Evolutionary conservation across 2,329 filamentous ascomycete species (phyloP).

Genomic region (Aureobasidium zeae): DNA sequence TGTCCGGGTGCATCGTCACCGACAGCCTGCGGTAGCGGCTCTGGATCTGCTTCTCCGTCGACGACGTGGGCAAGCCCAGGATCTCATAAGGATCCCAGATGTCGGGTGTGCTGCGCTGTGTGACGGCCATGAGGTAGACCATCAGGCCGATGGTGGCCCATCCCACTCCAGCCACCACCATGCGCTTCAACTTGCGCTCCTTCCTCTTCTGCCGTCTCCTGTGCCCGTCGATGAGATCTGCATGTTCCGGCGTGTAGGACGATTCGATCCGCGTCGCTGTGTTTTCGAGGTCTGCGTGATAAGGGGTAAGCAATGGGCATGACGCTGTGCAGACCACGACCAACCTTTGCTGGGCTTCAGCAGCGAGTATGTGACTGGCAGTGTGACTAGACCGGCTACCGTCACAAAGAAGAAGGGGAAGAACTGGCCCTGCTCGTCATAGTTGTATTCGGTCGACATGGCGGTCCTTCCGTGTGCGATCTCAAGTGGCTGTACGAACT

Average conservation of each 20-base stretch:
- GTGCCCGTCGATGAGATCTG: conserved; percentile 70
- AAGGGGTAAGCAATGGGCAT: neutral
- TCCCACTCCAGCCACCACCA: conserved; percentile 63
- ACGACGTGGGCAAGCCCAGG: conserved; percentile 73
- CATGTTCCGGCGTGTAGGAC: conserved; percentile 72
- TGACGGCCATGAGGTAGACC: conserved; percentile 80
- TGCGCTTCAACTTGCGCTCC: conserved; percentile 80
- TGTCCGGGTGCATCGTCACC: conserved; percentile 84
- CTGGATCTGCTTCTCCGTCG: conserved; percentile 85
- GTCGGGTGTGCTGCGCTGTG: conserved; percentile 60
- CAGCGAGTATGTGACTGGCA: conserved; percentile 68
- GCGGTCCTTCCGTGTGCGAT: conserved; percentile 37
- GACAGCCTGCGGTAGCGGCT: conserved; percentile 81
- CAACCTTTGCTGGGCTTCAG: conserved; percentile 64
- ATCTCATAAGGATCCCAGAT: conserved; percentile 98
- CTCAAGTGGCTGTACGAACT: too few species aligned
- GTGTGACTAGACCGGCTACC: conserved; percentile 72
- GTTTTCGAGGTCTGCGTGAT: conserved; percentile 56
- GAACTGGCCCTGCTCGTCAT: conserved; percentile 96
- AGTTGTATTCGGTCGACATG: conserved; percentile 94
- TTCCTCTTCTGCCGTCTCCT: conserved; percentile 81
- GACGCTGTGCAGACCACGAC: conserved; percentile 16
- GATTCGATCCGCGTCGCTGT: conserved; percentile 75
- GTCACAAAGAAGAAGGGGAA: conserved; percentile 99
- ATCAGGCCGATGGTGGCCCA: conserved; percentile 83